Base-by-base conservation (phyloP, 2,329 filamentous ascomycete genomes). In the Cercospora sojina region DNA sequence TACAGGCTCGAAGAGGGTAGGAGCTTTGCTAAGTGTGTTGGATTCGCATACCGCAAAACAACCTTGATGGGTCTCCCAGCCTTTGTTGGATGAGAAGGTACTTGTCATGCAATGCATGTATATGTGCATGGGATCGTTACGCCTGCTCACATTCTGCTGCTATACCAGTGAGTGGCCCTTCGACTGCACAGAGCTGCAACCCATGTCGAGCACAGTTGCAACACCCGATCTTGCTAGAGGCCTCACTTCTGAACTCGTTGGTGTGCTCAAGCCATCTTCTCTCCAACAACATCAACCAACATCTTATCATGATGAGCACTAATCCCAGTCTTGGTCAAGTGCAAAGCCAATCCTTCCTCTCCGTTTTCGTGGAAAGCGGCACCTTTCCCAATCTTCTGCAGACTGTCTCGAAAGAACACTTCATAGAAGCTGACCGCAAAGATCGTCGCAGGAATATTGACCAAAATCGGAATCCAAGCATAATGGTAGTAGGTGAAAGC, bases 391-490 rank as follows among this genome's bases (percentile, higher is more conserved):
- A 87, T 85, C 70, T 82, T 81, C 49, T 80, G 77, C 73, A 87
- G 71, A 66, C 81, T 84, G 70, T 87, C 85, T 25, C 85, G 73
- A 74, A 86, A 79, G 23, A 87, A 71, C 6, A 86, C 69, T 75
- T 88, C 85, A 71, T 87, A 87, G 67, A 83, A 84, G 0, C 74
- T 78, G 0, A 84, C 86, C 0, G 83, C 84, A 64, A 86, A 83
- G 1, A 88, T 71, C 3, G 85, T 87, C 0, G 85, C 85, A 0
- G 85, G 85, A 3, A 88, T 76, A 69, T 86, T 87, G 66, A 85
- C 83, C 6, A 87, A 75, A 43, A 87, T 82, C 1, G 80, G 77
- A 57, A 87, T 87, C 75, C 84, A 84, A 3, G 80, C 76, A 71
- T 86, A 87, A 27, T 75, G 75, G 41, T 80, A 70, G 75, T 79